Conservation (phyloP, 1,284 basidiomycete genomes). For the Kwoniella shivajii region DNA sequence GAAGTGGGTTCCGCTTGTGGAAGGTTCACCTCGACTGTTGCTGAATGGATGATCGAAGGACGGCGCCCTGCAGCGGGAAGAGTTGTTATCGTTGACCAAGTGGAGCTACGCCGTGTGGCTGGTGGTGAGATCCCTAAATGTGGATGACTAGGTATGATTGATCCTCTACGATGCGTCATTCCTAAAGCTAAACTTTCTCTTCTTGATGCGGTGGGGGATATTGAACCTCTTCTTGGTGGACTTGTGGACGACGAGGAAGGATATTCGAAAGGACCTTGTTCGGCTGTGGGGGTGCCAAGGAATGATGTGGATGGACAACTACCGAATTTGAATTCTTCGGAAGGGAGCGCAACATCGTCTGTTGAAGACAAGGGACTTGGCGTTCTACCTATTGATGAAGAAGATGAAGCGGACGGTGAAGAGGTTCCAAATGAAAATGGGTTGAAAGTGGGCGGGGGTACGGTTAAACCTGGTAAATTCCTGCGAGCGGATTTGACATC, state of each 20-base stretch:
- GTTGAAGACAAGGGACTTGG: neutral
- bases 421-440: conserved; percentile 1
- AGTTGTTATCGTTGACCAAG: conserved; percentile 22
- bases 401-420: conserved; percentile 1
- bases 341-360: conserved; percentile 12
- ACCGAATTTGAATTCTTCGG: conserved; percentile 23
- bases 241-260: conserved; percentile 16
- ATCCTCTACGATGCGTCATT: conserved; percentile 13
- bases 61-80: conserved; percentile 17
- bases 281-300: conserved; percentile 33
- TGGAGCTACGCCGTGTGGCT: conserved; percentile 14
- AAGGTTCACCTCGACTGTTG: conserved; percentile 9
- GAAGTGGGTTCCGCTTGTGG: neutral
- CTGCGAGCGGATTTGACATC: neutral
- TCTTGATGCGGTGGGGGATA: neutral
- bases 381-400: neutral
- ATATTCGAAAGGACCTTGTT: conserved; percentile 43
- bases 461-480: conserved; percentile 1
- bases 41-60: conserved; percentile 21
- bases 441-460: conserved; percentile 1
- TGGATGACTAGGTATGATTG: conserved; percentile 5
- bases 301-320: conserved; percentile 21
- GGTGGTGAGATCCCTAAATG: conserved; percentile 11
- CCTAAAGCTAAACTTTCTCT: conserved; percentile 12
- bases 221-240: neutral